A percentile compares a stretch with the other conserved stretches of the same genome.
These are phyloP conservation scores for Zea luxurians DNA, from an alignment of 176 grass and related monocot genomes.

Conservation along the genomic window DNA sequence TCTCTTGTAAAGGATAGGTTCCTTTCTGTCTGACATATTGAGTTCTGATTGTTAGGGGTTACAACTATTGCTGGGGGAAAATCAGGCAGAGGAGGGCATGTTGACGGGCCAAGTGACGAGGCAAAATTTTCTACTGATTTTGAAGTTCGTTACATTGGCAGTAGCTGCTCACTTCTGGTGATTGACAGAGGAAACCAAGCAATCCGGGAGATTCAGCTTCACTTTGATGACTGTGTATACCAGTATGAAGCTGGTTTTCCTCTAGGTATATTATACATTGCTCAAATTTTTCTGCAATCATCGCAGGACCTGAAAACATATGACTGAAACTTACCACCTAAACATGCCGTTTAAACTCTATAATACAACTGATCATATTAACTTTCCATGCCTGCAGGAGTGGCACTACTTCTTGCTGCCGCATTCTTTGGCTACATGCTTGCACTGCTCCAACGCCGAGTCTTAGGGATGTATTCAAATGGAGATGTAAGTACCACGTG, in stretches of 20 bases:
- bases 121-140: slow-evolving; percentile 98
- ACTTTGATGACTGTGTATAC: slow-evolving; percentile 85
- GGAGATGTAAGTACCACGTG: slow-evolving; percentile 62
- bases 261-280: slow-evolving; percentile 52
- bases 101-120: slow-evolving; percentile 83
- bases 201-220: slow-evolving; percentile 83
- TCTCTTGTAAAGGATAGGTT: slow-evolving; percentile 7
- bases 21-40: slow-evolving; percentile 36
- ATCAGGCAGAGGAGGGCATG: slow-evolving; percentile 74
- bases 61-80: slow-evolving; percentile 97
- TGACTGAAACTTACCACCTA: neutral
- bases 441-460: slow-evolving; percentile 69
- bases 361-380: slow-evolving; percentile 25
- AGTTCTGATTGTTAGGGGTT: slow-evolving; percentile 57
- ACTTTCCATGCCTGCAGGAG: slow-evolving; percentile 48
- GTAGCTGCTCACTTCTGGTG: slow-evolving; percentile 95
- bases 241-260: slow-evolving; percentile 85
- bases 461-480: slow-evolving; percentile 52
- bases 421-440: slow-evolving; percentile 92
- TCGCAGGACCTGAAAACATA: slow-evolving; percentile 23
- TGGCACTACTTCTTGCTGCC: slow-evolving; percentile 66
- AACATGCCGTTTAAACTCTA: neutral
- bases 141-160: slow-evolving; percentile 85
- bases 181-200: slow-evolving; percentile 93
- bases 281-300: slow-evolving; percentile 16